A percentile compares a stretch with the other conserved stretches of the same genome.
phyloP scores from a whole-genome alignment of 2,329 filamentous ascomycete species.

The Metarhizium anisopliae region DNA sequence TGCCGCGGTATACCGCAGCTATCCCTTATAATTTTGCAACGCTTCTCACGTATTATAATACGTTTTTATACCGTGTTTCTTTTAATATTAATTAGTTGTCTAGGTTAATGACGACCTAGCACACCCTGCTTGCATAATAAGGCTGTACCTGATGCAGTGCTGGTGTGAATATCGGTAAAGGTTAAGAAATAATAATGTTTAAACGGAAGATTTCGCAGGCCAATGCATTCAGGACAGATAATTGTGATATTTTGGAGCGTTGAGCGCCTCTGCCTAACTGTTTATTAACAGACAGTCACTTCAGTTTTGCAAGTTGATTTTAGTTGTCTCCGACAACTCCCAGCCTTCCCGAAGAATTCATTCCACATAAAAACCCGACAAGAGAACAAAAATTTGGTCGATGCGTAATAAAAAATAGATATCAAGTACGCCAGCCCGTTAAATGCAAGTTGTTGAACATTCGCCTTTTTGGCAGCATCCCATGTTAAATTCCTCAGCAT shows the following conservation, averaged over 20 bases:
- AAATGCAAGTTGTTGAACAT: constrained; percentile 19
- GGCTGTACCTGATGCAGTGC: too few relatives aligned
- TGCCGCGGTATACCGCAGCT: too few relatives aligned
- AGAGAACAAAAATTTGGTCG: neutral
- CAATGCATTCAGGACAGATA: neutral
- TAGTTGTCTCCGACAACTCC: constrained; percentile 11
- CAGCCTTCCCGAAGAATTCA: neutral
- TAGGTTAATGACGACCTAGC: too few relatives aligned
- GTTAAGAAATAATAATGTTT: too few relatives aligned
- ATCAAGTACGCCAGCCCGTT: constrained; percentile 12
- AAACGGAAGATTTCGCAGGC: neutral
- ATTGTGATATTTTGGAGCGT: constrained; percentile 7
- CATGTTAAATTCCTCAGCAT: constrained; percentile 14
- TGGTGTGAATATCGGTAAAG: too few relatives aligned
- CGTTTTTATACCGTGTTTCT: too few relatives aligned
- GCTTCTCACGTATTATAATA: too few relatives aligned
- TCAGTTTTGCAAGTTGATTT: constrained; percentile 4
- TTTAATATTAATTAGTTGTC: too few relatives aligned
- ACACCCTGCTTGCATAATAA: too few relatives aligned
- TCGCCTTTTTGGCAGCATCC: constrained; percentile 11
- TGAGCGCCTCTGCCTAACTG: constrained; percentile 6
- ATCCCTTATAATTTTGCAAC: too few relatives aligned
- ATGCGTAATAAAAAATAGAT: constrained; percentile 7
- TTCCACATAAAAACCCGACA: neutral
- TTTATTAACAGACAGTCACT: constrained; percentile 2